phyloP scores from a whole-genome alignment of 768 basidiomycete genomes.

The Strobilomyces echinocephalus region DNA sequence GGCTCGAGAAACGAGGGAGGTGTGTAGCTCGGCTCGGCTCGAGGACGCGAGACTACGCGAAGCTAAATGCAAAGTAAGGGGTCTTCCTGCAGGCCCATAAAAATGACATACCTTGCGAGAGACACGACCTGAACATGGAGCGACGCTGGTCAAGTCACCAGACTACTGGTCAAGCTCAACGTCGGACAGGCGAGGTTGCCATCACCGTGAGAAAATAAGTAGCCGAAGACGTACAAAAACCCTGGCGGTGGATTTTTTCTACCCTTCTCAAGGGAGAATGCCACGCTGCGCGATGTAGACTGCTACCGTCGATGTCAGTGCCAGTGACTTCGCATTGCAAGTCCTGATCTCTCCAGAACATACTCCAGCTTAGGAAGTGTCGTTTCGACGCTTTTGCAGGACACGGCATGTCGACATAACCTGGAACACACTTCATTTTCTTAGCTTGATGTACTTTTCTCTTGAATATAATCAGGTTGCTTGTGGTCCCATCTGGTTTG shows the following conservation, averaged over 20 bases:
- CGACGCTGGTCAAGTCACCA: neutral
- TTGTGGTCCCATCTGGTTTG: neutral
- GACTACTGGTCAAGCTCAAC: conserved; percentile 1
- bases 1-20: conserved; percentile 39
- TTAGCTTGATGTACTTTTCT: neutral
- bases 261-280: conserved; percentile 43
- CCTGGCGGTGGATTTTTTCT: neutral
- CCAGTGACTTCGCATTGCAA: conserved; percentile 49
- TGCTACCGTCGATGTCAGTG: conserved; percentile 57
- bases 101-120: conserved; percentile 17
- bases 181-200: neutral
- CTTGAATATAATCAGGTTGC: neutral
- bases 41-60: conserved; percentile 40
- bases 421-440: conserved; percentile 41
- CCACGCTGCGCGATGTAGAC: conserved; percentile 61
- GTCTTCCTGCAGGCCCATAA: neutral
- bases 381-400: conserved; percentile 47
- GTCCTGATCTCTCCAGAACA: conserved; percentile 55
- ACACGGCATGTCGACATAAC: conserved; percentile 60
- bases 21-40: conserved; percentile 43
- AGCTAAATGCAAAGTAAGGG: conserved; percentile 18
- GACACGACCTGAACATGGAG: conserved; percentile 27
- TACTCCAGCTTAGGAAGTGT: conserved; percentile 62
- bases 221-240: conserved; percentile 22
- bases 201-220: conserved; percentile 37